Base-by-base conservation (phyloP, 1,284 basidiomycete species). In the Rhodofomes roseus region DNA sequence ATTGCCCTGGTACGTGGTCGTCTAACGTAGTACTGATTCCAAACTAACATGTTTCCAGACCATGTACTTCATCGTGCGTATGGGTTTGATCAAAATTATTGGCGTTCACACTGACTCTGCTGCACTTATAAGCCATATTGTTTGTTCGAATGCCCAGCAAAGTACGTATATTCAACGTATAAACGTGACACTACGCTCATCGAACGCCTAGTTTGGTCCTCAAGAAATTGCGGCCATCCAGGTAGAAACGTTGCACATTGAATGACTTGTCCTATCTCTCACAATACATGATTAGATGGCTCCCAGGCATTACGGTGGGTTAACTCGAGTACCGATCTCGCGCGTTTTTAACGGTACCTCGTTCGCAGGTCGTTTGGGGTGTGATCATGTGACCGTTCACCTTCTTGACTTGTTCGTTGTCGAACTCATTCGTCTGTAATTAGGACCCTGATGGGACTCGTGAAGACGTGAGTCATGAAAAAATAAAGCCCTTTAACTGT, bases 371-470 rank as follows among this genome's bases (percentile, higher is more conserved):
- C 18, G 56, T 66, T 0, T 72, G 70, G 69, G 65, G 71, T 6
- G 63, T 64, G 1, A 68, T 68, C n/a, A 65, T 69, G 67, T 70
- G 41, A 20, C 64, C 48, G 4, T 41, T 0, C 55, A 16, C 12
- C 4, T 27, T 5, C 18, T 2, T 27, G 16, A 56, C 5, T n/a
- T 22, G 4, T 67, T 81, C 37, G 0, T 81, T 64, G 16, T 48
- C 8, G 20, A 9, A 14, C 4, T 36, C 27, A n/a, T n/a, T n/a
- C 1, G 8, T n/a, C 44, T 23, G 27, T 44, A 46, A 20, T 0
- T 48, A 88, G 84, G 81, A 84, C 80, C 1, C 66, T 81, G 39
- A 89, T 87, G 85, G 84, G 84, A n/a, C 70, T 88, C 2, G 85
- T 86, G 27, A 85, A 84, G 72, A 86, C 70, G 85, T 86, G 65